Evolutionary conservation across 2,329 filamentous ascomycete genomes (phyloP).

Genomic region (Phaeosphaeria sp.): DNA sequence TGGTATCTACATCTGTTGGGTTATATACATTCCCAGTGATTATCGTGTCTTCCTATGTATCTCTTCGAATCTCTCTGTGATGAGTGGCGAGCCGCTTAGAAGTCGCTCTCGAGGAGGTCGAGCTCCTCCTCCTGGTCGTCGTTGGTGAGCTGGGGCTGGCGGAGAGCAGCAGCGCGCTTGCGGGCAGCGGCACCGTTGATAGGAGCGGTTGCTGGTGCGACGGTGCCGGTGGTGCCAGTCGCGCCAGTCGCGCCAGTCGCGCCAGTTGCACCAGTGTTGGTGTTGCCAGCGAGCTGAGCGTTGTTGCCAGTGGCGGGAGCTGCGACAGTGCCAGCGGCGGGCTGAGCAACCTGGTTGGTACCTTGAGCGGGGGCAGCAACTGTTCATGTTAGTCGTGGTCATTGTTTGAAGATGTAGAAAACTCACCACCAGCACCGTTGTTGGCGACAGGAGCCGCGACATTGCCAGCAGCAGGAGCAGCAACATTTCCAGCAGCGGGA

Average conservation of each 20-base stretch:
- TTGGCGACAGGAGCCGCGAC: too few relatives aligned
- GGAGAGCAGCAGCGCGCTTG: conserved; percentile 25
- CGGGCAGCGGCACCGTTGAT: conserved; percentile 18
- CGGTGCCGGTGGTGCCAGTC: conserved; percentile 2
- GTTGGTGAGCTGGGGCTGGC: conserved; percentile 33
- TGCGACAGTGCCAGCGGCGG: too few relatives aligned
- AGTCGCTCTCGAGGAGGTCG: conserved; percentile 27
- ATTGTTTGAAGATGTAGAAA: neutral
- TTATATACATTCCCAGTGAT: conserved; percentile 13
- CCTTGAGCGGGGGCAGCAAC: conserved; percentile 7
- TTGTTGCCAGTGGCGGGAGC: neutral
- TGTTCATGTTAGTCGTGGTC: neutral
- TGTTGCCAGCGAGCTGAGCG: neutral
- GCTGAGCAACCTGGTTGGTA: conserved; percentile 4
- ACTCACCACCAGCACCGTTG: conserved; percentile 6
- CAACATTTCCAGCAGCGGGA: conserved; percentile 8
- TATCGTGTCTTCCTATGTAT: neutral
- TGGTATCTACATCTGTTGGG: conserved; percentile 2
- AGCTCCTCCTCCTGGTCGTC: conserved; percentile 47
- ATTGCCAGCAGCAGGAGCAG: conserved; percentile 4
- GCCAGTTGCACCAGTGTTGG: conserved; percentile 3
- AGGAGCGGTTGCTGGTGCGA: conserved; percentile 8
- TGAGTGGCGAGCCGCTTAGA: neutral
- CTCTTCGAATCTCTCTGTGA: neutral
- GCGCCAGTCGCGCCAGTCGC: neutral